Evolutionary conservation across 371 early-diverging fungal species (phyloP), one percentile per base, ranked within the genome.

Genomic region (Lichtheimia ornata): DNA sequence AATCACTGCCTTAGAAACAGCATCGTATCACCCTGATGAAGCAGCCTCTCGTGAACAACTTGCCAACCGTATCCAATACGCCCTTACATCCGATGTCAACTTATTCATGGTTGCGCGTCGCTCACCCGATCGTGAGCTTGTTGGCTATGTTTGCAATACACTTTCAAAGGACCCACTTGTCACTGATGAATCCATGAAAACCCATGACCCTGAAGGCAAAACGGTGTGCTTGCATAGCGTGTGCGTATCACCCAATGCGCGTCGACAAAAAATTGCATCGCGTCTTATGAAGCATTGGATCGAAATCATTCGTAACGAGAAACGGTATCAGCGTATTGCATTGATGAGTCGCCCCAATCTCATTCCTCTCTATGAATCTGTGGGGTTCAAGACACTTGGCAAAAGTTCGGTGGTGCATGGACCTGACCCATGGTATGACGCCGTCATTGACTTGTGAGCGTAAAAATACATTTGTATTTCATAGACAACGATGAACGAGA

Each of bases 141-240:
- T 84, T 5, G 91, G 83, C 4, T 91, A 83, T 58, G 70, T 90
- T 27, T 82, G 84, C 50, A 74, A 82, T 3, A 89, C 90, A 4
- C 70, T 84, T 20, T 66, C 82, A 0, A 53, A 42, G 1, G 65
- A 67, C 2, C 59, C 78, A 5, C 65, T 77, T 9, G 75, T 91
- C 0, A 88, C 90, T 0, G 84, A 89, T 49, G 79, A 72, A 43
- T 88, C 90, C 40, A 90, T 91, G 91, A 65, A 69, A 14, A 40
- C 43, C 0, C 87, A 90, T 65, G 86, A 90, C 15, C 81, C 82
- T 13, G 52, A 65, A 4, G 92, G 92, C 7, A 69, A 63, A 14
- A 88, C 86, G 0, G 84, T 87, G 14, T 89, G 88, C 56, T 69
- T 89, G 17, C 89, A 89, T 59, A 88, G 89, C 28, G 90, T 90